These are phyloP conservation scores for Pulveroboletus frians DNA, from an alignment of 768 basidiomycete genomes.

Conservation along the genomic window DNA sequence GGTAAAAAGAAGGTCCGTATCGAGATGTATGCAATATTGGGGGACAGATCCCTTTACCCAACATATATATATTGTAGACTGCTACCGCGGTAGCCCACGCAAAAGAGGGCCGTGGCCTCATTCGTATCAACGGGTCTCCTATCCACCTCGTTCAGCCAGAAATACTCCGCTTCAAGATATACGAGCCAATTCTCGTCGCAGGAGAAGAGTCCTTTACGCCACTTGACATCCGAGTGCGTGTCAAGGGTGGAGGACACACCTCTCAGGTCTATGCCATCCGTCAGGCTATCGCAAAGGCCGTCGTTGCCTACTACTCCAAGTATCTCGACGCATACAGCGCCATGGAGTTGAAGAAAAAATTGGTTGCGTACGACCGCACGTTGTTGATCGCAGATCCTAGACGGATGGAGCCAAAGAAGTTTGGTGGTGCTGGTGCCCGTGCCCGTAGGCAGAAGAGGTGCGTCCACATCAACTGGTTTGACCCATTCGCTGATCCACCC, in stretches of 20 bases:
- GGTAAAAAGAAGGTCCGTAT: slow-evolving; percentile 95
- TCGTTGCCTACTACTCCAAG: slow-evolving; percentile 98
- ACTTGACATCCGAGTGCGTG: slow-evolving; percentile 95
- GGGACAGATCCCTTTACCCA: slow-evolving; percentile 1
- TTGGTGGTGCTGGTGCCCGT: slow-evolving; percentile 97
- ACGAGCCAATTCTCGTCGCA: slow-evolving; percentile 92
- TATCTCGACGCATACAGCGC: slow-evolving; percentile 97
- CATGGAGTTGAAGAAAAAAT: slow-evolving; percentile 96
- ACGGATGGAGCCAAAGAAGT: slow-evolving; percentile 99
- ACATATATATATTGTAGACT: slow-evolving; percentile 49
- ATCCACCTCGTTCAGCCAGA: slow-evolving; percentile 94
- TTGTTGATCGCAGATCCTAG: slow-evolving; percentile 90
- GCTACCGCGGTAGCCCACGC: slow-evolving; percentile 98
- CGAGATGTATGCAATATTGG: neutral
- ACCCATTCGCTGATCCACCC: slow-evolving; percentile 10
- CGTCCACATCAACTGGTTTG: neutral
- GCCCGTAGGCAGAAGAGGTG: slow-evolving; percentile 97
- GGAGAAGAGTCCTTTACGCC: slow-evolving; percentile 83
- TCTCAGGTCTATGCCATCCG: slow-evolving; percentile 99
- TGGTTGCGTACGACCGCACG: slow-evolving; percentile 91
- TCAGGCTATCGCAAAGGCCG: slow-evolving; percentile 96
- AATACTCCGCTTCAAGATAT: slow-evolving; percentile 96
- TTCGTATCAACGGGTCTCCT: slow-evolving; percentile 95
- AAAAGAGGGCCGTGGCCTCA: slow-evolving; percentile 91
- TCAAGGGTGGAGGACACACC: slow-evolving; percentile 99